Conservation (phyloP, 2,329 filamentous ascomycete species). For the Colletotrichum gigasporum region DNA sequence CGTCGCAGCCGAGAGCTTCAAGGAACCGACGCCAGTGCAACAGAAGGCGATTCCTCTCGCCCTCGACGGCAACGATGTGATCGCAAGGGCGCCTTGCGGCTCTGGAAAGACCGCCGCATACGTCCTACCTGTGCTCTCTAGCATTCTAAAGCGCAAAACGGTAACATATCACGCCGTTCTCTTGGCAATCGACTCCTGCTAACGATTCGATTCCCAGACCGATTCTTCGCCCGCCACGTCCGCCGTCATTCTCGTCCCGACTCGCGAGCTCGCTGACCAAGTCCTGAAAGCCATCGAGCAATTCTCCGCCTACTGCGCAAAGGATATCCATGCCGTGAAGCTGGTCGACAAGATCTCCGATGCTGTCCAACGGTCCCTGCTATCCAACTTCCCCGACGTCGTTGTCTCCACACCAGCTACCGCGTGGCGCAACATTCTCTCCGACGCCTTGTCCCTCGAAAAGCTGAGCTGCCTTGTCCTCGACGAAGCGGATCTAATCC, state of each 20-base stretch:
- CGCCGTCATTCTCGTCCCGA: constrained; percentile 91
- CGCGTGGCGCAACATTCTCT: constrained; percentile 81
- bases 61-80: constrained; percentile 86
- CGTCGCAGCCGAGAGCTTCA: constrained; percentile 84
- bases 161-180: constrained; percentile 45
- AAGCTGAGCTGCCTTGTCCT: constrained; percentile 82
- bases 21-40: constrained; percentile 89
- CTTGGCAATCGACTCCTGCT: constrained; percentile 19
- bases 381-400: constrained; percentile 87
- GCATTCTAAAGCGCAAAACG: constrained; percentile 81
- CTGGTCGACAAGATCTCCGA: constrained; percentile 91
- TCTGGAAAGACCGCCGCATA: constrained; percentile 99
- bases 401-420: constrained; percentile 91
- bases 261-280: constrained; percentile 92
- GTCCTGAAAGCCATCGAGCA: constrained; percentile 81
- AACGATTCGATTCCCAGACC: constrained; percentile 45
- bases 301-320: constrained; percentile 84
- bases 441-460: constrained; percentile 74
- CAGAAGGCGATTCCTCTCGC: constrained; percentile 87
- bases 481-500: constrained; percentile 92
- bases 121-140: constrained; percentile 86
- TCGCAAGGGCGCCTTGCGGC: constrained; percentile 93
- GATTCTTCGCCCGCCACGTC: constrained; percentile 67
- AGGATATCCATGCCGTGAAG: constrained; percentile 84
- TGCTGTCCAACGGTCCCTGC: constrained; percentile 84